Base-by-base conservation (phyloP, 1,284 basidiomycete species). In the Chalciporus sp. region DNA sequence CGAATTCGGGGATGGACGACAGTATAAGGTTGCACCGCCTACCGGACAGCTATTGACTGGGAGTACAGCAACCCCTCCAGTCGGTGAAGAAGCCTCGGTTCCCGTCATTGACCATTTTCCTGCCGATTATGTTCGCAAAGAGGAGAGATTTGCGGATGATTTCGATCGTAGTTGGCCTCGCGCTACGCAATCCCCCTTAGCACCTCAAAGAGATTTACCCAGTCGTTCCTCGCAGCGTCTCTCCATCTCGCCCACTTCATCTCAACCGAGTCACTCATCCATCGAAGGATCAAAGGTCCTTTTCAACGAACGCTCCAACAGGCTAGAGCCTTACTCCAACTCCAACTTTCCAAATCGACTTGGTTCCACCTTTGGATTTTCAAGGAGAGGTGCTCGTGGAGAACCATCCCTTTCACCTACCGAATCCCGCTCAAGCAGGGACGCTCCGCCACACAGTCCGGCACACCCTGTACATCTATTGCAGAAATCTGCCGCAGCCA, bases 141-240 rank as follows among this genome's bases (percentile, higher is more conserved):
- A 88, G 63, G 90, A 92, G 44, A 78, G 91, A 26, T 91, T 93
- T 68, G 82, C 80, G 7, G 92, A 96, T 61, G 94, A 97, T 70
- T 95, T 92, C 68, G 94, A 95, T 73, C 84, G 94, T 55, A 94
- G 91, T 63, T 96, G 94, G 93, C 93, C 94, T 12, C 85, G 86
- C 42, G 80, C 82, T 23, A 76, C 75, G 50, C 67, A 74, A 42
- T 78, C 80, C 55, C 77, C 73, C 53, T 62, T 73, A 17, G 59
- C 72, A 10, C 72, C 73, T n/a, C 71, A 71, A 31, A 74, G 75
- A 57, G 80, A 81, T 48, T 66, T 73, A 33, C 64, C 73, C 58
- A 71, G 69, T 59, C 75, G 69, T 59, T 68, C 62, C 61, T 65
- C 56, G 50, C 70, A 58, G 47, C 69, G 55, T 55, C 58, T 58